phyloP scores from a whole-genome alignment of 805 yeast genomes.

The Wickerhamomyces hampshirensis region DNA sequence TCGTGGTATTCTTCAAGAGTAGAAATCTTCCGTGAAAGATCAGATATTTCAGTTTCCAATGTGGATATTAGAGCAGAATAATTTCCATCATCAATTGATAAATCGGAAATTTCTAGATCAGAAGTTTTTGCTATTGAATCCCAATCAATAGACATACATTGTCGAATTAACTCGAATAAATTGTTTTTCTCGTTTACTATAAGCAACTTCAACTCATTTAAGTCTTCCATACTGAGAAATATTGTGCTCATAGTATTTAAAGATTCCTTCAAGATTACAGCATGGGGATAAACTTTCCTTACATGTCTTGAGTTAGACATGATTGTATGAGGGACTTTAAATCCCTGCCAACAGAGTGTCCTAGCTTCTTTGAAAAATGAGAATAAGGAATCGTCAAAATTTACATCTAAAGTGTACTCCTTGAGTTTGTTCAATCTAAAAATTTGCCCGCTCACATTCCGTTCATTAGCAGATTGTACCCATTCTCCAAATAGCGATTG shows the following conservation, averaged over 20 bases:
- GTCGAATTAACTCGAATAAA: constrained; percentile 30
- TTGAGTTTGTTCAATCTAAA: constrained; percentile 31
- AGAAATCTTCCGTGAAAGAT: constrained; percentile 28
- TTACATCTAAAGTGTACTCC: constrained; percentile 35
- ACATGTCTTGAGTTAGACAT: constrained; percentile 43
- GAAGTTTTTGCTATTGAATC: constrained; percentile 41
- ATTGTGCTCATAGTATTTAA: constrained; percentile 35
- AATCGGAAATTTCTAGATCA: constrained; percentile 37
- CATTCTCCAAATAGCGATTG: constrained; percentile 42
- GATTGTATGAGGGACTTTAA: constrained; percentile 52
- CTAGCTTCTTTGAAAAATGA: constrained; percentile 49
- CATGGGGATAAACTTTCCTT: constrained; percentile 51
- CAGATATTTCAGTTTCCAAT: constrained; percentile 29
- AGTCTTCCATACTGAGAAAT: constrained; percentile 26
- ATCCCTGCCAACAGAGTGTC: constrained; percentile 44
- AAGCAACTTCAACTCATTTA: constrained; percentile 39
- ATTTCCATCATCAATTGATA: constrained; percentile 27
- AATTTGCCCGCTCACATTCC: constrained; percentile 30
- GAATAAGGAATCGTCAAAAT: constrained; percentile 43
- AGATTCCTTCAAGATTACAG: constrained; percentile 49
- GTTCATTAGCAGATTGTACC: constrained; percentile 31
- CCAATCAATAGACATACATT: constrained; percentile 47
- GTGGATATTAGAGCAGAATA: constrained; percentile 24
- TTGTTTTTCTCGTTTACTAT: constrained; percentile 30
- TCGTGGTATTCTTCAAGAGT: constrained; percentile 27